A percentile compares a stretch with the other conserved stretches of the same genome.
Evolutionary conservation across 768 basidiomycete genomes (phyloP).

Genomic region (Phanerochaete sordida): DNA sequence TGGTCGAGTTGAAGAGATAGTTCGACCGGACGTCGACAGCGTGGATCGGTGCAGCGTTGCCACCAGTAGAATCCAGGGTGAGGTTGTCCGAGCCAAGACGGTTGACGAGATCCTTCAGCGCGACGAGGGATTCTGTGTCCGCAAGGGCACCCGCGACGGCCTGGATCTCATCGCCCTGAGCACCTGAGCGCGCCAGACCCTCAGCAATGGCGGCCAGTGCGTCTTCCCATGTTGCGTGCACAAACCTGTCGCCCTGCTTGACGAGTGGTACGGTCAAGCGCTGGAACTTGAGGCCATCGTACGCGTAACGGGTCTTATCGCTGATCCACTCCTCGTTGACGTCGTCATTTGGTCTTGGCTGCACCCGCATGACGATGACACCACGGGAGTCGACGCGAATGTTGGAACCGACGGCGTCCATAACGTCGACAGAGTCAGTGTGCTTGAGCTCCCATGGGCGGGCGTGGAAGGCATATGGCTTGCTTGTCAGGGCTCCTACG

Average conservation of each 20-base stretch:
- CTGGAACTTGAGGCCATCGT: constrained; percentile 94
- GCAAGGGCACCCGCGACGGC: constrained; percentile 91
- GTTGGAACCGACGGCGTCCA: constrained; percentile 95
- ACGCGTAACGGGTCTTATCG: constrained; percentile 97
- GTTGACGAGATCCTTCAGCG: constrained; percentile 91
- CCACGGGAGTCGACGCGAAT: constrained; percentile 95
- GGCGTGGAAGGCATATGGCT: constrained; percentile 97
- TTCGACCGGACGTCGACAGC: constrained; percentile 92
- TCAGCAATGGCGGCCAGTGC: constrained; percentile 53
- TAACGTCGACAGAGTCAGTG: constrained; percentile 93
- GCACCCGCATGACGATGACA: constrained; percentile 95
- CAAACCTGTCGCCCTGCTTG: constrained; percentile 90
- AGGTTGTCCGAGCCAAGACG: constrained; percentile 94
- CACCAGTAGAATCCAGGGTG: constrained; percentile 69
- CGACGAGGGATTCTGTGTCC: constrained; percentile 91
- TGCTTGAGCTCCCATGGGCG: constrained; percentile 98
- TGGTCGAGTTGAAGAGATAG: constrained; percentile 93
- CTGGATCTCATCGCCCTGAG: constrained; percentile 89
- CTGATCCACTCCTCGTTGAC: constrained; percentile 99
- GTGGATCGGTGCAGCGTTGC: constrained; percentile 64
- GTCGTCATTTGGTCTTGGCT: constrained; percentile 94
- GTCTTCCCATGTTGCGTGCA: constrained; percentile 87
- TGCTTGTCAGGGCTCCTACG: constrained; percentile 96
- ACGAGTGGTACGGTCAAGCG: constrained; percentile 90
- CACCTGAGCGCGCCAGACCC: constrained; percentile 65